phyloP scores from a whole-genome alignment of 331 rosid genomes.

The Malus hybrid region DNA sequence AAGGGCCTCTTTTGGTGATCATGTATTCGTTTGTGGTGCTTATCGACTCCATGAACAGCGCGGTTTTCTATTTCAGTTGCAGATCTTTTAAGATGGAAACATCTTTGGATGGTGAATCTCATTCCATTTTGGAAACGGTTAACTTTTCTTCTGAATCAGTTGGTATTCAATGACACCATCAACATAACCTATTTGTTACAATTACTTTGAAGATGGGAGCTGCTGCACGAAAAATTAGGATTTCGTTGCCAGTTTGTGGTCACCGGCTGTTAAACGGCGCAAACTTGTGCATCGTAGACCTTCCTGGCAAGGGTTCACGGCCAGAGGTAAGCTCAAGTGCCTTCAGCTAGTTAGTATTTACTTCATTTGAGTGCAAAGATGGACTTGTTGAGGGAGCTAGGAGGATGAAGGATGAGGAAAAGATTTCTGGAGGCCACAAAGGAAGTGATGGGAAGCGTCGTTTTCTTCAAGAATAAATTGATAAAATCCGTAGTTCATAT shows the following conservation, averaged over 20 bases:
- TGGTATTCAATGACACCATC: conserved; percentile 40
- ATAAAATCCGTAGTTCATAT: background rate
- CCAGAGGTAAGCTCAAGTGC: conserved; percentile 4
- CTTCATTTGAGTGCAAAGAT: conserved; percentile 16
- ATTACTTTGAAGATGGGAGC: conserved; percentile 24
- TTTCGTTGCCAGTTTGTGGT: conserved; percentile 16
- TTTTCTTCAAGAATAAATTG: background rate
- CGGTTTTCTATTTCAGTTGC: conserved; percentile 95
- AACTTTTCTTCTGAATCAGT: conserved; percentile 44
- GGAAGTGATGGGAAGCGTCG: conserved; percentile 2
- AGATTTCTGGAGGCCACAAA: conserved; percentile 15
- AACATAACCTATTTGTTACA: background rate
- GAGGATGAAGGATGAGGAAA: conserved; percentile 2
- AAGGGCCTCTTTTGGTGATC: conserved; percentile 92
- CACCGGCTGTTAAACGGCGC: conserved; percentile 6
- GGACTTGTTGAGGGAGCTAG: background rate
- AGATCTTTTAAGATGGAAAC: conserved; percentile 53
- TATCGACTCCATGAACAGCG: conserved; percentile 84
- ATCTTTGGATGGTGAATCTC: conserved; percentile 29
- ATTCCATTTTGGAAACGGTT: conserved; percentile 46
- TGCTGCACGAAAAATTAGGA: background rate
- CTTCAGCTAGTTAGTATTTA: conserved; percentile 13
- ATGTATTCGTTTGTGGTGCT: conserved; percentile 89
- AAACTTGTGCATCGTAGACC: background rate
- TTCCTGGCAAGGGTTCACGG: background rate